Evolutionary conservation across 1,284 basidiomycete species (phyloP).

Genomic region (Ganoderma lucidum): DNA sequence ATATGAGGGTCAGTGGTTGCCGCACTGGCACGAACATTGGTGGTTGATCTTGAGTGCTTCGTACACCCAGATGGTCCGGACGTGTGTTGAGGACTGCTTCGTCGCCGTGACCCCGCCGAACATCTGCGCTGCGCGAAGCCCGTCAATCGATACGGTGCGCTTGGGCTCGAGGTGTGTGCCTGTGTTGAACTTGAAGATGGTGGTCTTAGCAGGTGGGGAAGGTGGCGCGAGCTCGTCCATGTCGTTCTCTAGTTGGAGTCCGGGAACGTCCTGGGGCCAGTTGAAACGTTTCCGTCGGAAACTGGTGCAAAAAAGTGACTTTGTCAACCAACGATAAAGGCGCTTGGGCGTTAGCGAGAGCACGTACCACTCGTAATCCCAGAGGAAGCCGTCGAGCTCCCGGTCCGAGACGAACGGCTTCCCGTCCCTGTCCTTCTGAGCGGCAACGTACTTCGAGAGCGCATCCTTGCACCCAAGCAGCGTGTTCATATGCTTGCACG

Average conservation of each 20-base stretch:
- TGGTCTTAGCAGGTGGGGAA: constrained; percentile 14
- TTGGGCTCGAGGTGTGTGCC: constrained; percentile 13
- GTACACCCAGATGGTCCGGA: constrained; percentile 66
- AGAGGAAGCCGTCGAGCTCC: constrained; percentile 61
- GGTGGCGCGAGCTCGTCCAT: constrained; percentile 11
- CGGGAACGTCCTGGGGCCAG: constrained; percentile 37
- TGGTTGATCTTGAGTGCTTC: constrained; percentile 45
- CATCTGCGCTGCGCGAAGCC: constrained; percentile 15
- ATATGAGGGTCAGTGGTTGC: constrained; percentile 9
- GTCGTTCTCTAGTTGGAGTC: constrained; percentile 32
- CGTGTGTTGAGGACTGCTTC: constrained; percentile 43
- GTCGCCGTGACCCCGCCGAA: constrained; percentile 21
- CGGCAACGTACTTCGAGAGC: constrained; percentile 56
- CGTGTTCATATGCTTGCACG: constrained; percentile 68
- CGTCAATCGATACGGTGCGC: not conserved
- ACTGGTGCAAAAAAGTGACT: constrained; percentile 41
- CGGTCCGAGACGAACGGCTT: constrained; percentile 48
- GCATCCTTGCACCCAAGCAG: constrained; percentile 68
- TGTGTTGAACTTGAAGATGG: constrained; percentile 26
- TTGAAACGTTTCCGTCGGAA: constrained; percentile 70
- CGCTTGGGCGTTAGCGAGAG: not conserved
- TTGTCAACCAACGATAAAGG: not conserved
- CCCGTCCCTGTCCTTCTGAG: constrained; percentile 51
- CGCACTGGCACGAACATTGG: constrained; percentile 14
- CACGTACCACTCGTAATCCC: constrained; percentile 74